Conservation (phyloP, 202 grass and related monocot species). For the Cymbopogon flexuosus region DNA sequence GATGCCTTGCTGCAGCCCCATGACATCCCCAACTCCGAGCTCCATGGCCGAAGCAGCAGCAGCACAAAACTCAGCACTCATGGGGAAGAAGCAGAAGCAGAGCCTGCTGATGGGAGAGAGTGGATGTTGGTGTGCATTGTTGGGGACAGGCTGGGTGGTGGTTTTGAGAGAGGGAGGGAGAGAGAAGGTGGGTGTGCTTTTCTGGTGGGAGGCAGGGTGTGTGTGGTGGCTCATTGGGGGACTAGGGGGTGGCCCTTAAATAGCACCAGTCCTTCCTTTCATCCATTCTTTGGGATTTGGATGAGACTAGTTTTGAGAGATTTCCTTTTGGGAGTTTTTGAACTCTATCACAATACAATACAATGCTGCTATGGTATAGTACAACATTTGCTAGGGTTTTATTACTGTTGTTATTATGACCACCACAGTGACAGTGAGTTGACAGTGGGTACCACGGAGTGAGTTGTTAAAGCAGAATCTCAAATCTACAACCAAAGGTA, state of each 20-base stretch:
- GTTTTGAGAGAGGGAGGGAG: background rate
- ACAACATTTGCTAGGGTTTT: background rate
- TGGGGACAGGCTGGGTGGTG: conserved; percentile 20
- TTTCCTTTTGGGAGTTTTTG: background rate
- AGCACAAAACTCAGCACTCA: conserved; percentile 16
- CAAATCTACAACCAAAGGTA: background rate
- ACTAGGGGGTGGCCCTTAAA: conserved; percentile 49
- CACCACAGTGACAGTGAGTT: background rate
- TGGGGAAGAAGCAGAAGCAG: background rate
- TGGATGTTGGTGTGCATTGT: conserved; percentile 30
- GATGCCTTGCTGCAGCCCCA: conserved; percentile 36
- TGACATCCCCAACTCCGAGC: conserved; percentile 28
- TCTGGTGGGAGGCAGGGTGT: conserved; percentile 37
- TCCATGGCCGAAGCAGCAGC: conserved; percentile 31
- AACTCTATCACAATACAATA: background rate
- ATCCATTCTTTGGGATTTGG: background rate
- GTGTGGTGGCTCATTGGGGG: conserved; percentile 33
- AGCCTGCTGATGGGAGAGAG: background rate
- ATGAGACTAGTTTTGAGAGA: background rate
- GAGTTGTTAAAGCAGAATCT: conserved; percentile 12
- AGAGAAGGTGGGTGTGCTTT: conserved; percentile 28
- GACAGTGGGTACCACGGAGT: background rate
- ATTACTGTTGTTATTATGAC: background rate
- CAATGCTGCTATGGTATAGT: background rate
- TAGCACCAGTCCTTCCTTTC: conserved; percentile 33